Evolutionary conservation across 1,139 yeast species (phyloP).

Genomic region (Saccharomyces pastorianus): DNA sequence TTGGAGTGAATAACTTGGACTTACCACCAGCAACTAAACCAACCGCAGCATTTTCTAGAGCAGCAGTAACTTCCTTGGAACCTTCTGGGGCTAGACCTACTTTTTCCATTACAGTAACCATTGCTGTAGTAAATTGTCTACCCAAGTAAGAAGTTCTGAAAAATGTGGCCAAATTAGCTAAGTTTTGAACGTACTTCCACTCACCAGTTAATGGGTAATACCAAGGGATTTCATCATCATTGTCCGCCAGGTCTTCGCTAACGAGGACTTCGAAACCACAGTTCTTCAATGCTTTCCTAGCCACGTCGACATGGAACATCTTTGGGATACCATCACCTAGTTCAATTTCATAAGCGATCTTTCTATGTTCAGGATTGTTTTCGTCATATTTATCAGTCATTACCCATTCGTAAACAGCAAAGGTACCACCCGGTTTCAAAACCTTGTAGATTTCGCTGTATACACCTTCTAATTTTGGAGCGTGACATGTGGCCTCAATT

Average conservation of each 20-base stretch:
- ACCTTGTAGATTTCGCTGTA: conserved; percentile 92
- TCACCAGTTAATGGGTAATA: conserved; percentile 95
- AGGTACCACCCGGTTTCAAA: conserved; percentile 93
- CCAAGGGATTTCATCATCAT: conserved; percentile 88
- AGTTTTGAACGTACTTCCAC: conserved; percentile 73
- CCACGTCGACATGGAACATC: conserved; percentile 82
- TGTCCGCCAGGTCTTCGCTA: conserved; percentile 76
- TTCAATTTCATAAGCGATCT: conserved; percentile 94
- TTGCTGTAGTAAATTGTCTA: conserved; percentile 72
- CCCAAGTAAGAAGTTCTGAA: conserved; percentile 86
- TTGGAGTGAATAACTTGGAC: conserved; percentile 84
- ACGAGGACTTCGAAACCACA: conserved; percentile 82
- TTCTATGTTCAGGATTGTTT: conserved; percentile 79
- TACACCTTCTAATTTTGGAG: conserved; percentile 94
- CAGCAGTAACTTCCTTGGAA: conserved; percentile 79
- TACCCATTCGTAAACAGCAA: conserved; percentile 99
- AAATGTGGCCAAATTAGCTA: conserved; percentile 73
- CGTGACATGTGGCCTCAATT: conserved; percentile 97
- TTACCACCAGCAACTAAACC: conserved; percentile 91
- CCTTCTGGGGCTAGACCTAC: conserved; percentile 91
- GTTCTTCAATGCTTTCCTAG: conserved; percentile 72
- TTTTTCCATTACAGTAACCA: conserved; percentile 74
- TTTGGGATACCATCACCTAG: conserved; percentile 98
- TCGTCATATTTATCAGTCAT: conserved; percentile 93
- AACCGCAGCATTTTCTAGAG: conserved; percentile 94